Evolutionary conservation across 225 moss, liverwort and hornwort species (phyloP), one percentile per base, ranked within the genome.

Genomic region (Bryoerythrophyllum caledonicum): DNA sequence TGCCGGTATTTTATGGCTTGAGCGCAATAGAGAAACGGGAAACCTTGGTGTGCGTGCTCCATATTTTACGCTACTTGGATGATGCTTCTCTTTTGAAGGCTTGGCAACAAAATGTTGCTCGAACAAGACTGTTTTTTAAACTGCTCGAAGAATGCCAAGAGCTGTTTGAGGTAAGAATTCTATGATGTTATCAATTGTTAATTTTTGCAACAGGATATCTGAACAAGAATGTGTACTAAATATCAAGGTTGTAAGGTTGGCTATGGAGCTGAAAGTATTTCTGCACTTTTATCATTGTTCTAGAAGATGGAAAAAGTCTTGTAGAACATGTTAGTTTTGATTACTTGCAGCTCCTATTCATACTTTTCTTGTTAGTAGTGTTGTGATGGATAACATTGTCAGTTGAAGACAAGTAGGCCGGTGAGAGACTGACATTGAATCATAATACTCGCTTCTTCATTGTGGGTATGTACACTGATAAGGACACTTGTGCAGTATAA

Each of bases 1-100:
- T 99, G 95, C 94, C 95, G 23, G 99, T 99, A 53, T 95, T 99
- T 71, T 88, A 95, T 87, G 93, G 89, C 79, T 86, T 99, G 74
- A 88, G 84, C 82, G 62, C 86, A 63, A 80, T 83, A 68, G 99
- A 93, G 81, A 99, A 95, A 77, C 93, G 95, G 66, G 99, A 99
- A 86, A 88, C 90, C 20, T 76, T 95, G 77, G 91, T 99, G 58
- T 99, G 99, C 79, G 89, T 95, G n/a, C 90, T 99, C 82, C 99
- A 99, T 64, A 88, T 93, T 63, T 82, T 95, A 79, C 91, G 95
- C 57, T 91, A 91, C 83, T 88, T 99, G 67, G 99, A 99, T 82
- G 92, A 95, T 41, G 82, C 82, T 65, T 90, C 95, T 43, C 88
- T 99, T 73, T 76, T 95, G 51, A 99, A 99, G 84, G 89, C 99